These are phyloP conservation scores for Pugionium dolabratum DNA, from an alignment of 345 rosid species.

Conservation along the genomic window DNA sequence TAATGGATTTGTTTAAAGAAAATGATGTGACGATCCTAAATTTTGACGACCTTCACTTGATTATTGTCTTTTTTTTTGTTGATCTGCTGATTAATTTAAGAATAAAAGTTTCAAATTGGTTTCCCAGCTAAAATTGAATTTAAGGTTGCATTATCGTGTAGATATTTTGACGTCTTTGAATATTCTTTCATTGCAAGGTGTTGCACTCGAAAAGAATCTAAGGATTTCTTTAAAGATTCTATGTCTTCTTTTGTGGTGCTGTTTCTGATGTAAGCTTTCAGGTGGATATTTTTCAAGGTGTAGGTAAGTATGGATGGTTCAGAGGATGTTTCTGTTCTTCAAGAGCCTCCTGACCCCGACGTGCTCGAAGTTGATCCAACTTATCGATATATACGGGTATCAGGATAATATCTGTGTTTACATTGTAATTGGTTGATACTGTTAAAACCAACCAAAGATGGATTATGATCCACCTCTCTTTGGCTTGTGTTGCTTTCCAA, in stretches of 20 bases:
- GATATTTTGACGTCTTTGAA: constrained; percentile 2
- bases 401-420: neutral
- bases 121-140: constrained; percentile 8
- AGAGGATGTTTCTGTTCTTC: constrained; percentile 47
- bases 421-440: constrained; percentile 17
- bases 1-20: constrained; percentile 11
- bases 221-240: constrained; percentile 6
- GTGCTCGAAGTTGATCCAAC: constrained; percentile 72
- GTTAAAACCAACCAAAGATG: neutral
- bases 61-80: neutral
- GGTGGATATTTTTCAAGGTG: constrained; percentile 29
- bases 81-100: constrained; percentile 7
- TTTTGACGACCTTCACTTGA: constrained; percentile 12
- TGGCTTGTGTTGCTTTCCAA: constrained; percentile 16
- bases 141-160: constrained; percentile 5
- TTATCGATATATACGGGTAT: constrained; percentile 60
- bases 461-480: constrained; percentile 6
- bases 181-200: constrained; percentile 20
- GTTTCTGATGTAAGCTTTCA: constrained; percentile 18
- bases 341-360: constrained; percentile 65
- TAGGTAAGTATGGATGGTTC: constrained; percentile 39
- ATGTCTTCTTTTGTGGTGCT: neutral
- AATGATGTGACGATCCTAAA: constrained; percentile 6
- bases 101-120: neutral
- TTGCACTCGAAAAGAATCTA: constrained; percentile 1